A percentile compares a stretch with the other conserved stretches of the same genome.
Evolutionary conservation across 176 grass and related monocot genomes (phyloP).

Genomic region (Cocos nucifera): DNA sequence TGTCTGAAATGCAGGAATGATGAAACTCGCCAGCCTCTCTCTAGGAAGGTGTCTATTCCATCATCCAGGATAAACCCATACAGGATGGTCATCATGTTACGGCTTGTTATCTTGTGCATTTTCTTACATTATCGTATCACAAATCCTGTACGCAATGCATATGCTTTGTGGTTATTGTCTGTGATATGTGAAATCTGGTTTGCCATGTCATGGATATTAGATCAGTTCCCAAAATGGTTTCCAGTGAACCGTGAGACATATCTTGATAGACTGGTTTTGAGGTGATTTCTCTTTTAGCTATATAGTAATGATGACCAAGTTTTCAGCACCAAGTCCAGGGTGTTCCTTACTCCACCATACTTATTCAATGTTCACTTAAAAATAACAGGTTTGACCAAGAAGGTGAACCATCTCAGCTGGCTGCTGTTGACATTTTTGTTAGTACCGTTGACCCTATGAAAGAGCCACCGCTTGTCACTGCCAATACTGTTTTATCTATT

Average conservation of each 20-base stretch:
- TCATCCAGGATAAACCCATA: slow-evolving; percentile 98
- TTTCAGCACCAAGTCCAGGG: neutral
- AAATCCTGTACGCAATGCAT: slow-evolving; percentile 83
- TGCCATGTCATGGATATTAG: slow-evolving; percentile 92
- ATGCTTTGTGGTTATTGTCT: slow-evolving; percentile 69
- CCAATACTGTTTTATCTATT: slow-evolving; percentile 95
- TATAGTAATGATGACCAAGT: neutral
- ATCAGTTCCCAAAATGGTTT: slow-evolving; percentile 99
- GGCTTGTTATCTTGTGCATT: slow-evolving; percentile 75
- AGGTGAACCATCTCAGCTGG: slow-evolving; percentile 83
- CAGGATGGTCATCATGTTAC: slow-evolving; percentile 93
- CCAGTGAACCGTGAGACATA: slow-evolving; percentile 97
- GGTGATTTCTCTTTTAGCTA: slow-evolving; percentile 44
- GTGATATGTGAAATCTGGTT: slow-evolving; percentile 99
- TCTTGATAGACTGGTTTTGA: slow-evolving; percentile 87
- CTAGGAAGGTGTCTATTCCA: slow-evolving; percentile 84
- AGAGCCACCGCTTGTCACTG: slow-evolving; percentile 95
- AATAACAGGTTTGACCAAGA: slow-evolving; percentile 81
- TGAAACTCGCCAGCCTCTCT: slow-evolving; percentile 90
- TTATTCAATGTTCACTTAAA: slow-evolving; percentile 17
- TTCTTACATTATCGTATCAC: slow-evolving; percentile 98
- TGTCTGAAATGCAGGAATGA: slow-evolving; percentile 71
- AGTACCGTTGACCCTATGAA: slow-evolving; percentile 98
- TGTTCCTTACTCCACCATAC: too few relatives aligned
- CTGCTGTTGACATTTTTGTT: slow-evolving; percentile 96